A percentile compares a stretch with the other conserved stretches of the same genome.
These are phyloP conservation scores for Pseudoperonospora humuli DNA, from an alignment of 352 stramenopile genomes.

Conservation along the genomic window DNA sequence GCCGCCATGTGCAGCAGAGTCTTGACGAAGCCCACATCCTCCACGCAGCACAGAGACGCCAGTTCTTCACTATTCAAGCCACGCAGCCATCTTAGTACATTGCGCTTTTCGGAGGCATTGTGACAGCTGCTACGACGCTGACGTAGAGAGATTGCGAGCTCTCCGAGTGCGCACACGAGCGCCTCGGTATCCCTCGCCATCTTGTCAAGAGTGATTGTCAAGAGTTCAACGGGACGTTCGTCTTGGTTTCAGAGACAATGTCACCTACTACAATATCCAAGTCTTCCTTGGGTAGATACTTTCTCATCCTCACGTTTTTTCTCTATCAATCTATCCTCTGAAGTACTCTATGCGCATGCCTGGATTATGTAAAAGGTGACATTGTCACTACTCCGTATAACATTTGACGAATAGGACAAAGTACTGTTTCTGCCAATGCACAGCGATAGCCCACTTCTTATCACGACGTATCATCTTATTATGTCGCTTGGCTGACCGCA, in stretches of 20 bases:
- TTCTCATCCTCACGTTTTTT: no score
- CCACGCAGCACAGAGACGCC: conserved; percentile 52
- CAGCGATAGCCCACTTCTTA: no score
- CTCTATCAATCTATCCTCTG: no score
- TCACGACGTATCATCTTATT: no score
- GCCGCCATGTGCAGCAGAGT: conserved; percentile 64
- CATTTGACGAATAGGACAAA: conserved; percentile 15
- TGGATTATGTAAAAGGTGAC: no score
- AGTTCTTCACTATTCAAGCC: conserved; percentile 33
- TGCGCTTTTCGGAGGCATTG: conserved; percentile 23
- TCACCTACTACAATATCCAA: no score
- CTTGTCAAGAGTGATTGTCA: conserved; percentile 10
- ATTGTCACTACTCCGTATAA: no score
- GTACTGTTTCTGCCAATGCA: conserved; percentile 5
- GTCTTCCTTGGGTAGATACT: no score
- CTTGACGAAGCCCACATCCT: conserved; percentile 69
- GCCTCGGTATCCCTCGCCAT: conserved; percentile 20
- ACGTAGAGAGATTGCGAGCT: conserved; percentile 41
- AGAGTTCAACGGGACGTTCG: conserved; percentile 11
- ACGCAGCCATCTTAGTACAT: conserved; percentile 46
- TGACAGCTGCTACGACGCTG: conserved; percentile 5
- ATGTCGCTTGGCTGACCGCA: no score
- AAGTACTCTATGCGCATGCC: no score
- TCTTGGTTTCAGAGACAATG: background rate
- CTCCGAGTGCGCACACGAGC: conserved; percentile 49